phyloP scores from a whole-genome alignment of 495 filamentous ascomycete species.

The Aspergillus haitiensis region DNA sequence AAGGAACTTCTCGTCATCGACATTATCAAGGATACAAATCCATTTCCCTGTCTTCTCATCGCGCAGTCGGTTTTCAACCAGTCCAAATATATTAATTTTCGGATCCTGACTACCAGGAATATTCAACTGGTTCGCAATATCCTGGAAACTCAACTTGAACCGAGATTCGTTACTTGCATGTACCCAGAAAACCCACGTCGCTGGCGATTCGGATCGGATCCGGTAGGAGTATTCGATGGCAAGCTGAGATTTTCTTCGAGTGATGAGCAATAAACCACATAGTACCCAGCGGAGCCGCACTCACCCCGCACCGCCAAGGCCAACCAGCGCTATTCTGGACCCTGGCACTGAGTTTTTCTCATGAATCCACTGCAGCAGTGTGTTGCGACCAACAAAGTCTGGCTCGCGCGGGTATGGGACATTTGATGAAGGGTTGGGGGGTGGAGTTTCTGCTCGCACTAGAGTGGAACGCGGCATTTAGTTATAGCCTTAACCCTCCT shows the following conservation, averaged over 20 bases:
- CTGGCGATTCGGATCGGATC: slow-evolving; percentile 33
- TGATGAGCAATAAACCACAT: slow-evolving; percentile 4
- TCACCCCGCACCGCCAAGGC: slow-evolving; percentile 36
- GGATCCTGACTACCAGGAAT: slow-evolving; percentile 38
- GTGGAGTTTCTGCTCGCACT: slow-evolving; percentile 16
- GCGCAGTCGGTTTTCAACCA: slow-evolving; percentile 41
- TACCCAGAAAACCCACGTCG: slow-evolving; percentile 54
- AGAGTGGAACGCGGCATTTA: no score
- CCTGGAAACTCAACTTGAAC: slow-evolving; percentile 41
- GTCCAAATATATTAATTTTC: slow-evolving; percentile 40
- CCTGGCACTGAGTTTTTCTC: slow-evolving; percentile 25
- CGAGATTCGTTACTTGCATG: slow-evolving; percentile 40
- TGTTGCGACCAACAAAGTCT: slow-evolving; percentile 36
- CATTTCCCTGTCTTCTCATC: slow-evolving; percentile 27
- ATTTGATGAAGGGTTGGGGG: slow-evolving; percentile 22
- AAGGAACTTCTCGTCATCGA: slow-evolving; percentile 23
- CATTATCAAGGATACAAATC: not conserved
- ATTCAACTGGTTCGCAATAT: slow-evolving; percentile 39
- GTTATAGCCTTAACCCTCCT: no score
- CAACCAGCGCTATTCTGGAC: slow-evolving; percentile 29
- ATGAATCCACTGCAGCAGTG: slow-evolving; percentile 29
- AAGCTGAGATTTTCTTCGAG: slow-evolving; percentile 39
- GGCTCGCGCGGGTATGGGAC: slow-evolving; percentile 36
- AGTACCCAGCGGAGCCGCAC: not conserved
- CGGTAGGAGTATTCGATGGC: slow-evolving; percentile 44